phyloP scores from a whole-genome alignment of 2,329 filamentous ascomycete species.

The Alternaria incomplexa region DNA sequence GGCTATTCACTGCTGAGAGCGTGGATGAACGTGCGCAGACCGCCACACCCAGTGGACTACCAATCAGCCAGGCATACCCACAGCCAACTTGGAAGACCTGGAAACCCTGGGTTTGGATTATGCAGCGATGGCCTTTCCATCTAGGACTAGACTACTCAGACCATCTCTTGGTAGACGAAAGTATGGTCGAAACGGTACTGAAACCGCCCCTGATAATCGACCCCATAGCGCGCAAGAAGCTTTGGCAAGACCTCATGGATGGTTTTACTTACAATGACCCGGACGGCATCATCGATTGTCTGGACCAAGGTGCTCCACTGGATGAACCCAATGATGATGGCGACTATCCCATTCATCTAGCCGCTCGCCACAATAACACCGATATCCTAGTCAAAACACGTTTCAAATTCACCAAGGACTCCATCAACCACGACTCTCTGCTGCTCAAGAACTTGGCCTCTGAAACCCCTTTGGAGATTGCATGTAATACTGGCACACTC shows the following conservation, averaged over 20 bases:
- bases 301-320: not conserved
- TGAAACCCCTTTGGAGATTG: not conserved
- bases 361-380: not conserved
- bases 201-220: too few species aligned
- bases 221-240: too few species aligned
- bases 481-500: not conserved
- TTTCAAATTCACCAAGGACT: not conserved
- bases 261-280: too few species aligned
- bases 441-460: rapidly evolving
- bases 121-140: not conserved
- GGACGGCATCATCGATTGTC: not conserved
- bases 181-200: not conserved
- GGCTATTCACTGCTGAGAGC: not conserved
- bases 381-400: not conserved
- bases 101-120: not conserved
- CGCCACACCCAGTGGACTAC: not conserved
- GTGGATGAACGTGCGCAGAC: too few species aligned
- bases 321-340: not conserved
- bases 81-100: too few species aligned
- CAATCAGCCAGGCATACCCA: not conserved
- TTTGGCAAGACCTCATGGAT: too few species aligned
- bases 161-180: not conserved
- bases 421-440: not conserved
- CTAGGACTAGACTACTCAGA: not conserved
- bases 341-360: not conserved